Conservation (phyloP, 2,329 filamentous ascomycete species). For the Paraconiothyrium sp. region DNA sequence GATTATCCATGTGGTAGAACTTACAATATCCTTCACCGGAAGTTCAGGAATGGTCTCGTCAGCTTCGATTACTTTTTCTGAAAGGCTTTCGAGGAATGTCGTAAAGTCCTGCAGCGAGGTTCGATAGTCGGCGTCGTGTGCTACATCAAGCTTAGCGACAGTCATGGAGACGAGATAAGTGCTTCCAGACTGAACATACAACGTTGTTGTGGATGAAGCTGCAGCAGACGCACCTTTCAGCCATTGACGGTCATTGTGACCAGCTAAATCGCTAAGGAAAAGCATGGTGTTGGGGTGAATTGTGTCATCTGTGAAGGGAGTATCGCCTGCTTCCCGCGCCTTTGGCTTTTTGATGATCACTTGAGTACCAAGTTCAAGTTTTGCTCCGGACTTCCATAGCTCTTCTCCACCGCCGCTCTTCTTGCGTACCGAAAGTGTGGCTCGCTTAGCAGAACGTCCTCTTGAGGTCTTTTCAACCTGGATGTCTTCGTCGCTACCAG, state of each 20-base stretch:
- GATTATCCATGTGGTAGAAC: conserved; percentile 26
- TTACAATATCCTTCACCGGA: conserved; percentile 80
- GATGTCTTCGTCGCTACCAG: conserved; percentile 38
- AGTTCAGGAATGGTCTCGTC: conserved; percentile 88
- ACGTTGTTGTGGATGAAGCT: conserved; percentile 1
- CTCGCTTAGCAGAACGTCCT: conserved; percentile 32
- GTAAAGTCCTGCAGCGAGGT: conserved; percentile 83
- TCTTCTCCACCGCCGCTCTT: conserved; percentile 55
- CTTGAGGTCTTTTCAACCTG: conserved; percentile 38
- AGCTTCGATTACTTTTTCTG: conserved; percentile 72
- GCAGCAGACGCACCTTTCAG: conserved; percentile 62
- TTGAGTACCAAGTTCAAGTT: conserved; percentile 66
- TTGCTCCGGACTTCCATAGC: conserved; percentile 66
- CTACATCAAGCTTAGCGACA: conserved; percentile 56
- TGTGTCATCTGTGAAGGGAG: conserved; percentile 64
- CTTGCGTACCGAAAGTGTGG: conserved; percentile 30
- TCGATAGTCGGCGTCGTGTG: conserved; percentile 81
- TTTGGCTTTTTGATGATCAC: conserved; percentile 71
- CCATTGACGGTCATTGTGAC: conserved; percentile 71
- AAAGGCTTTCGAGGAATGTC: conserved; percentile 77
- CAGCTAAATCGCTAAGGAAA: conserved; percentile 67
- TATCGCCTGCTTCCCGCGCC: conserved; percentile 67
- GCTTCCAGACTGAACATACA: not conserved
- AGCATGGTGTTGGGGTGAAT: conserved; percentile 72
- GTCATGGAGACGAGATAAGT: not conserved